Conservation (phyloP, 192 early-diverging fungal species). For the Backusella morwellensis region DNA sequence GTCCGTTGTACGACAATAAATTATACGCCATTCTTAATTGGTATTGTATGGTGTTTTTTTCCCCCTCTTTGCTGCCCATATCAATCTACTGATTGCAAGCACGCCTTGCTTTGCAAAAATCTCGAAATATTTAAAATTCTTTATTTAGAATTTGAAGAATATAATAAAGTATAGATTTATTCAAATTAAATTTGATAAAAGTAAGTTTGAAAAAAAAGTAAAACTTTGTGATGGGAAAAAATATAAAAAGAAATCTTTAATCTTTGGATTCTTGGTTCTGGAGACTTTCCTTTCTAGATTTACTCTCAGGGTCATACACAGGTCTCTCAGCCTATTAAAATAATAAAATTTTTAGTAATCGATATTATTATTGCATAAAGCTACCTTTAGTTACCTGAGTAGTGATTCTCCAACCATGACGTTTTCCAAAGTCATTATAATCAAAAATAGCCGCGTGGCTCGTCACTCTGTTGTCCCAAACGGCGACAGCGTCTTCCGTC, state of each 20-base stretch:
- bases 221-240: background rate
- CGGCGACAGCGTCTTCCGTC: slow-evolving; percentile 42
- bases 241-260: background rate
- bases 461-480: slow-evolving; percentile 47
- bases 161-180: background rate
- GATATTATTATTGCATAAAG: background rate
- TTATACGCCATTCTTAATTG: background rate
- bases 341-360: background rate
- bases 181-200: background rate
- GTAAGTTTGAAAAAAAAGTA: background rate
- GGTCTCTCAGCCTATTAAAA: slow-evolving; percentile 19
- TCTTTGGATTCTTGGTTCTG: background rate
- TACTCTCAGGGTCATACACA: slow-evolving; percentile 23
- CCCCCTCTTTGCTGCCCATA: background rate
- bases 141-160: background rate
- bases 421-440: slow-evolving; percentile 20
- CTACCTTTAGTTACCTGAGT: background rate
- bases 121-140: background rate
- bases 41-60: background rate
- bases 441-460: slow-evolving; percentile 39
- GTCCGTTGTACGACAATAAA: background rate
- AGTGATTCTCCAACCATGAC: slow-evolving; percentile 29
- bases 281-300: slow-evolving; percentile 3
- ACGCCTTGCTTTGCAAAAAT: background rate
- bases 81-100: background rate